Percentiles rank a stretch among this genome's conserved stretches.
These are phyloP conservation scores for Xylariaceae sp. DNA, from an alignment of 2,329 filamentous ascomycete genomes.

Conservation along the genomic window DNA sequence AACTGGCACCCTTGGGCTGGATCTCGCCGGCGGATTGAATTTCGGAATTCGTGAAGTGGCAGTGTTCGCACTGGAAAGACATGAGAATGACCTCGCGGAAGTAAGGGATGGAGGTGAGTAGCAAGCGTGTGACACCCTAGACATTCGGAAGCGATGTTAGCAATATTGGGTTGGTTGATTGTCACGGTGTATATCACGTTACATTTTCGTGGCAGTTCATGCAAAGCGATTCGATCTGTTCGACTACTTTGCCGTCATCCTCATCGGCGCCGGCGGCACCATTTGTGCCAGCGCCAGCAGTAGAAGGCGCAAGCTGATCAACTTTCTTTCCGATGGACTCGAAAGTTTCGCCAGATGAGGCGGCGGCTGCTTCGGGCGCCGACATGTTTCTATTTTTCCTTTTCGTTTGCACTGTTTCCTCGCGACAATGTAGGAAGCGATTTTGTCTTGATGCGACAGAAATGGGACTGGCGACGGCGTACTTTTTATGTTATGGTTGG, in stretches of 20 bases:
- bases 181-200: conserved; percentile 27
- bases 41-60: conserved; percentile 85
- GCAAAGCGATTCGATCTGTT: conserved; percentile 73
- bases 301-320: conserved; percentile 44
- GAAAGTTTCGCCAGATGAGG: conserved; percentile 44
- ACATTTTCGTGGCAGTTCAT: conserved; percentile 84
- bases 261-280: conserved; percentile 25
- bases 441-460: neutral
- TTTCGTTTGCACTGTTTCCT: neutral
- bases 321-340: conserved; percentile 60
- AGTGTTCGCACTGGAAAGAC: conserved; percentile 91
- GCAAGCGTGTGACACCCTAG: conserved; percentile 77
- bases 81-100: conserved; percentile 97
- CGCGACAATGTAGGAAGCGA: neutral
- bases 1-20: conserved; percentile 81
- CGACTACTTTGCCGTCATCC: conserved; percentile 49
- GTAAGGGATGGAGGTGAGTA: conserved; percentile 90
- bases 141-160: conserved; percentile 4
- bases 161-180: neutral
- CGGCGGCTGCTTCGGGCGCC: conserved; percentile 36
- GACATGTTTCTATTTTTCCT: conserved; percentile 41
- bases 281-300: conserved; percentile 36
- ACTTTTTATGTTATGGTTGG: conserved; percentile 3
- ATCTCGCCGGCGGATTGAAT: conserved; percentile 90
- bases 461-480: conserved; percentile 5